Evolutionary conservation across 169 alveolate genomes (phyloP).

Genomic region (Plasmodium inui): DNA sequence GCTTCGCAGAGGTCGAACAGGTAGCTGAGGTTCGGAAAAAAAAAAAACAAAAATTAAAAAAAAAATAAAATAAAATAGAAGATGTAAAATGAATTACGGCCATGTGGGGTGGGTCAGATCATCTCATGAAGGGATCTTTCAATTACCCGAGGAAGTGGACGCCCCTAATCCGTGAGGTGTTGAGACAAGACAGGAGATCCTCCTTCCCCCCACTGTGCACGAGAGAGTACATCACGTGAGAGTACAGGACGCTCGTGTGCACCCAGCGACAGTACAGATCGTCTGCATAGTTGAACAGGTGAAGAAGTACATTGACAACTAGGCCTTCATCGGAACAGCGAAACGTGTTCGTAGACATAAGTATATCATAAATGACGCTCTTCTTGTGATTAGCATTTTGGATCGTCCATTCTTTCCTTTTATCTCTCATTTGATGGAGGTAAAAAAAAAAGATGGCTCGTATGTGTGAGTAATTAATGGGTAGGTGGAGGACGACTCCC

Average conservation of each 20-base stretch:
- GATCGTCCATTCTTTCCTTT: neutral
- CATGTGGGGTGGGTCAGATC: neutral
- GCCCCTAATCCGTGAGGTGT: neutral
- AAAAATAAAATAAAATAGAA: neutral
- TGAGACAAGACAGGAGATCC: slow-evolving; percentile 22
- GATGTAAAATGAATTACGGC: neutral
- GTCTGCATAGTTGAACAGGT: slow-evolving; percentile 44
- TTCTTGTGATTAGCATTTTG: slow-evolving; percentile 13
- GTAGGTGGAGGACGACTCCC: neutral
- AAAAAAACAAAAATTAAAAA: too few relatives aligned
- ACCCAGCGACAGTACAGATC: slow-evolving; percentile 12
- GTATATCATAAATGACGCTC: slow-evolving; percentile 21
- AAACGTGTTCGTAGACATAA: slow-evolving; percentile 35
- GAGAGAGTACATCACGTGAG: neutral
- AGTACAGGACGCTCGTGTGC: neutral
- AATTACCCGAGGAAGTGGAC: slow-evolving; percentile 32
- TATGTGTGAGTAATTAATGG: slow-evolving; percentile 16
- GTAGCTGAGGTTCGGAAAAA: slow-evolving; percentile 3
- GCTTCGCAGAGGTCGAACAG: slow-evolving; percentile 25
- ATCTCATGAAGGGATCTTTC: neutral
- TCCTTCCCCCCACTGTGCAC: neutral
- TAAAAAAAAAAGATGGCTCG: slow-evolving; percentile 14
- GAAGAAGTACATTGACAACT: slow-evolving; percentile 20
- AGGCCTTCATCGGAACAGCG: neutral
- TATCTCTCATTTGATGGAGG: neutral